Base-by-base conservation (phyloP, 202 grass and related monocot species). In the Zizania palustris region DNA sequence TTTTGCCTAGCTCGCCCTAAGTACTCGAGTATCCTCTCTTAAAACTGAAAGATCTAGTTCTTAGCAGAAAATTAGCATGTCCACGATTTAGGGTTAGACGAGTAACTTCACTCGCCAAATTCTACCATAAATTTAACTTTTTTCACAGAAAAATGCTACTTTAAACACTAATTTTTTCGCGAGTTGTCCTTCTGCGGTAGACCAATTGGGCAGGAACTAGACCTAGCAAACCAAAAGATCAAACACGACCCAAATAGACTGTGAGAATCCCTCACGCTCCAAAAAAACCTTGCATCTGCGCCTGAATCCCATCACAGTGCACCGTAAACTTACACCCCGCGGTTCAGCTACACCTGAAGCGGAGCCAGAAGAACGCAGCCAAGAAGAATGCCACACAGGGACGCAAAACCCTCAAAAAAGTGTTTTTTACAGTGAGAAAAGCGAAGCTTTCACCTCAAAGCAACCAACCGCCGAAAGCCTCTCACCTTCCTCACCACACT, bases 391-490 rank as follows among this genome's bases (percentile, higher is more conserved):
- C 41, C 50, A 64, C 58, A 37, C 34, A 4, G 4, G 39, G 16
- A 41, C 63, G 64, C 64, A 42, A 71, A 74, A 22, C 57, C 58
- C 51, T 21, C 14, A 39, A 44, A 28, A 28, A 10, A 63, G 44
- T 60, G 44, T 55, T 42, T 82, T 62, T 77, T 53, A 73, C 73
- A 33, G 19, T 45, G 67, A 39, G 67, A 77, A 77, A 77, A 67
- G 78, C 73, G 4, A 28, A 51, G 71, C 65, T 72, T 76, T 85
- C 60, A 62, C 60, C 61, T 70, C 39, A 36, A 73, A 78, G 66
- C 22, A 71, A 60, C 71, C 73, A 85, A n/a, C 73, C 72, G 80
- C 82, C 28, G 45, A 78, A 85, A 82, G 67, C 60, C 60, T 7
- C 76, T 72, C 82, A 69, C 82, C 82, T 73, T 84, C 70, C 64